phyloP scores from a whole-genome alignment of 305 asterid species.

The Solanum hybrid region DNA sequence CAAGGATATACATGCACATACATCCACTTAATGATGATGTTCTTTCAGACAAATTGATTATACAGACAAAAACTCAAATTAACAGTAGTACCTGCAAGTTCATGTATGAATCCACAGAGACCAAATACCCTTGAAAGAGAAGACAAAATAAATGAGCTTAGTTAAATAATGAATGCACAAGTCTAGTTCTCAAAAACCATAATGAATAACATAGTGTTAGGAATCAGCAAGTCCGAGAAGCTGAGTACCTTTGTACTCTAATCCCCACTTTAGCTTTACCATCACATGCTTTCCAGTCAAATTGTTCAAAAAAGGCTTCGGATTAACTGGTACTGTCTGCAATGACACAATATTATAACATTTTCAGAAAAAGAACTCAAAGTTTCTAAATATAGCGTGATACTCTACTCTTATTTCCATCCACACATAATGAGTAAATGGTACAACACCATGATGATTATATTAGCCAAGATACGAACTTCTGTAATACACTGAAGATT shows the following conservation, averaged over 20 bases:
- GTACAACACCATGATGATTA: neutral
- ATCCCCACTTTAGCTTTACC: slow-evolving; percentile 88
- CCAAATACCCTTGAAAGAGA: slow-evolving; percentile 55
- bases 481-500: neutral
- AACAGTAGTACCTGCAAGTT: slow-evolving; percentile 58
- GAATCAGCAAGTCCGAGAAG: neutral
- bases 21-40: neutral
- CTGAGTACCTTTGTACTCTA: slow-evolving; percentile 65
- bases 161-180: neutral
- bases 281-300: slow-evolving; percentile 74
- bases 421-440: neutral
- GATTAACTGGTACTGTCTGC: slow-evolving; percentile 88
- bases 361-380: neutral
- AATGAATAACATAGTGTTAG: neutral
- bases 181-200: neutral
- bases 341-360: neutral
- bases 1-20: neutral
- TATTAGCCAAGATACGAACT: neutral
- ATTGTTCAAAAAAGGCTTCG: slow-evolving; percentile 85
- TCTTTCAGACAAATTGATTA: neutral
- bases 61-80: neutral
- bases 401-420: neutral
- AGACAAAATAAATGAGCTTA: neutral
- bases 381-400: neutral
- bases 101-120: slow-evolving; percentile 90